Evolutionary conservation across 305 asterid genomes (phyloP), one percentile per base, ranked within the genome.

Genomic region (Euphrasia arctica): DNA sequence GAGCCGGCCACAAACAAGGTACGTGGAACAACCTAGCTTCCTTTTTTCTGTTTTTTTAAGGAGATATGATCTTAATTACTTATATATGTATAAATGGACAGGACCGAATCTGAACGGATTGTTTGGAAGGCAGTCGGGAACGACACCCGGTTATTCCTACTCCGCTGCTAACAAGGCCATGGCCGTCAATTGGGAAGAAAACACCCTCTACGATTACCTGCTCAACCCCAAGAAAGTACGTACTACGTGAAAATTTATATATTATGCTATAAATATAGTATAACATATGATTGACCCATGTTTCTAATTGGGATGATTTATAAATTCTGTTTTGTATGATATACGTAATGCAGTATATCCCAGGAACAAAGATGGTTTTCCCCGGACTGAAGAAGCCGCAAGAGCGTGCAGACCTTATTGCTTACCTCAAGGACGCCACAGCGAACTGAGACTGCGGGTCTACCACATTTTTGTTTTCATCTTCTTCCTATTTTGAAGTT

Each of bases 1-100:
- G 98, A 78, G 90, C 95, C 25, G 98, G 96, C 65, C 96, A 91
- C 79, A 91, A 91, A 71, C 98, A 91, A 86, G 96, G 98, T 86
- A 28, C 5, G 28, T 55, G n/a, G n/a, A n/a, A 2, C 5, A 54
- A 54, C 6, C 34, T 18, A 1, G n/a, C 14, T 45, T n/a, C 56
- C 25, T 10, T 49, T 52, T 4, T 52, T 52, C 25, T 52, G 15
- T 51, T 50, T 18, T 13, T 50, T 13, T 14, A 1, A 14, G 27
- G 2, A 8, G 10, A 18, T 51, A 4, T 51, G 57, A 51, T 51
- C 10, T 14, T 5, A n/a, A n/a, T n/a, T n/a, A 31, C 34, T 1
- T 6, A 18, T 50, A 28, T 28, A 50, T 15, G 4, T 5, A 51
- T 5, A 51, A 51, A 15, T 5, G 11, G 57, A 51, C 73, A 89